Conservation (phyloP, 2,329 filamentous ascomycete genomes). For the Neofusicoccum kwambonambiense region DNA sequence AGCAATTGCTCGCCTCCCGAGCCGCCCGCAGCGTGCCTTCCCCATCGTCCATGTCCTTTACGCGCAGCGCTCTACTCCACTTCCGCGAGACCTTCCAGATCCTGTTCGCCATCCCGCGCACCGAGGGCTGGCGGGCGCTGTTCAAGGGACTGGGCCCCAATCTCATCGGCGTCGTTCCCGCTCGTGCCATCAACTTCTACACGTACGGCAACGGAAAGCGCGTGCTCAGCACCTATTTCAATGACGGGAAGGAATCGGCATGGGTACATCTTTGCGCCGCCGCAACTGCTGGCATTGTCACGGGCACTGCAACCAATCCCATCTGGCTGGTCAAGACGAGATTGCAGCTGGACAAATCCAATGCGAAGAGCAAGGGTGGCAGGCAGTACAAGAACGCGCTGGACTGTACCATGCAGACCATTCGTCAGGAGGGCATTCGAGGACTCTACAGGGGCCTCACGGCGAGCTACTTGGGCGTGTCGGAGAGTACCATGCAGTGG, state of each 20-base stretch:
- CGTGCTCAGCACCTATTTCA: slow-evolving; percentile 72
- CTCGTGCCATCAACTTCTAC: slow-evolving; percentile 89
- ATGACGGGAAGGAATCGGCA: slow-evolving; percentile 66
- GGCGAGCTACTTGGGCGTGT: slow-evolving; percentile 86
- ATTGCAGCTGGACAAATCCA: slow-evolving; percentile 85
- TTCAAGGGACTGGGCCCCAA: slow-evolving; percentile 95
- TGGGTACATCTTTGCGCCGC: slow-evolving; percentile 79
- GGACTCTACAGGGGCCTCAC: slow-evolving; percentile 89
- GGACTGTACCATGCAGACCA: slow-evolving; percentile 81
- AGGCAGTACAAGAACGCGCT: slow-evolving; percentile 82
- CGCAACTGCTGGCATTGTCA: slow-evolving; percentile 75
- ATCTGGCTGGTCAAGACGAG: slow-evolving; percentile 97
- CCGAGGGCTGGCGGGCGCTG: slow-evolving; percentile 80
- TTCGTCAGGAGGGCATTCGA: slow-evolving; percentile 74
- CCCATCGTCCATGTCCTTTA: slow-evolving; percentile 60
- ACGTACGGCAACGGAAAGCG: slow-evolving; percentile 90
- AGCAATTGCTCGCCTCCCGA: slow-evolving; percentile 69
- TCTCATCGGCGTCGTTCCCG: slow-evolving; percentile 83
- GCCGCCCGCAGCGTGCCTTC: slow-evolving; percentile 56
- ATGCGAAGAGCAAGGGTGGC: slow-evolving; percentile 58
- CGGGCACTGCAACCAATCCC: slow-evolving; percentile 88
- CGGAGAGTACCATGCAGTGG: slow-evolving; percentile 90
- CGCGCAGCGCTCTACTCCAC: slow-evolving; percentile 68
- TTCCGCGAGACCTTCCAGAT: slow-evolving; percentile 85
- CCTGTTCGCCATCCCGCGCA: slow-evolving; percentile 72